phyloP scores from a whole-genome alignment of 2,329 filamentous ascomycete genomes.

The Aspergillus thermomutatus region DNA sequence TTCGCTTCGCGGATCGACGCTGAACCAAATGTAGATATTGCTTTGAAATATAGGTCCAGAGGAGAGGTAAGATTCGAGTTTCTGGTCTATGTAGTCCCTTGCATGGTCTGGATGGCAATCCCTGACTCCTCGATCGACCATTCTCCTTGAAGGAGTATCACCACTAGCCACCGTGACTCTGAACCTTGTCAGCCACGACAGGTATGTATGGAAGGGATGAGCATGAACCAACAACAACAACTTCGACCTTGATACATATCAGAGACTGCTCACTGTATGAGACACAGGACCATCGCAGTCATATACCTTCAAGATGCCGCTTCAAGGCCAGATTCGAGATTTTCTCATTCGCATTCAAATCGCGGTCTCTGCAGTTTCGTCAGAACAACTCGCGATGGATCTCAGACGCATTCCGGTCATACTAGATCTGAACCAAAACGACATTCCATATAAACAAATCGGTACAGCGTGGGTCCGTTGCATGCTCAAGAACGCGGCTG shows the following conservation, averaged over 20 bases:
- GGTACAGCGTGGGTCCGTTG: background rate
- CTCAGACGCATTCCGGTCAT: background rate
- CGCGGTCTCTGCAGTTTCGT: background rate
- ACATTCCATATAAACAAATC: background rate
- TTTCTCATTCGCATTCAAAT: background rate
- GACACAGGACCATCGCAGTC: background rate
- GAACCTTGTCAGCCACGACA: no score
- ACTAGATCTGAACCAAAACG: background rate
- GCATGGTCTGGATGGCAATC: background rate
- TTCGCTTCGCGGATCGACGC: no score
- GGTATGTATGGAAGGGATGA: background rate
- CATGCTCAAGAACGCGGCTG: background rate
- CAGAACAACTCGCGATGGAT: background rate
- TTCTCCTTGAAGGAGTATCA: background rate
- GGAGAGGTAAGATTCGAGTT: background rate
- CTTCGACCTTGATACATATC: background rate
- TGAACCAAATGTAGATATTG: background rate
- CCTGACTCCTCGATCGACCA: no score
- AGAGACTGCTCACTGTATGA: background rate
- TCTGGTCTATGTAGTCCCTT: background rate
- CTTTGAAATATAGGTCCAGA: background rate
- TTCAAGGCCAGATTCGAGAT: background rate
- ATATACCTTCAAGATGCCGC: background rate
- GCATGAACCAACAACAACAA: background rate
- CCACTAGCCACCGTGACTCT: background rate